Evolutionary conservation across 2,329 filamentous ascomycete genomes (phyloP).

Genomic region (Fusarium papillatum): DNA sequence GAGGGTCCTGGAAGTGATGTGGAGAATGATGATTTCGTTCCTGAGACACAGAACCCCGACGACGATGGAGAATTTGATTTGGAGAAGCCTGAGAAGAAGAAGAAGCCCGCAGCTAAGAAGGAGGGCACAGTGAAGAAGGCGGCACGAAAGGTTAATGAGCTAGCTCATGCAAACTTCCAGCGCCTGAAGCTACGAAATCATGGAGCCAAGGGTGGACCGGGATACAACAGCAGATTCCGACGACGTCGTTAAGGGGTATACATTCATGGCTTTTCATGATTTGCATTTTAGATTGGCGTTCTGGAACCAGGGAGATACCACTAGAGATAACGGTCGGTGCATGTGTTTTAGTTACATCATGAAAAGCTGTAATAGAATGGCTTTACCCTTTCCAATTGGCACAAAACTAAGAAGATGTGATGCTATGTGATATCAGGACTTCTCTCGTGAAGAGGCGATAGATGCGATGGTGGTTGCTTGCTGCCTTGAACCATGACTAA

Average conservation of each 20-base stretch:
- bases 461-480: not conserved
- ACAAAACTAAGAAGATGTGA: not conserved
- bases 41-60: constrained; percentile 44
- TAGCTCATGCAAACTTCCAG: constrained; percentile 77
- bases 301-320: constrained; percentile 31
- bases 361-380: not conserved
- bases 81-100: constrained; percentile 23
- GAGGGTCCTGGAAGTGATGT: constrained; percentile 47
- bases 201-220: constrained; percentile 73
- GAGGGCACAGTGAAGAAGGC: constrained; percentile 64
- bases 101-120: constrained; percentile 47
- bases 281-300: constrained; percentile 29
- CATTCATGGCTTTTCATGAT: constrained; percentile 15
- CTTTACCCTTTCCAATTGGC: not conserved
- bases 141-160: constrained; percentile 72
- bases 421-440: not conserved
- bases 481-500: not conserved
- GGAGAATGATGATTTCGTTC: constrained; percentile 52
- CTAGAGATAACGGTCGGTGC: constrained; percentile 4
- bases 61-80: constrained; percentile 38
- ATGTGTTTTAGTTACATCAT: constrained; percentile 1
- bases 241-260: constrained; percentile 54
- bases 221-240: constrained; percentile 70
- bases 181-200: constrained; percentile 73
- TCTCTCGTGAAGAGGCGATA: not conserved